These are phyloP conservation scores for Aspergillus bombycis DNA, from an alignment of 2,329 filamentous ascomycete genomes.

Conservation along the genomic window DNA sequence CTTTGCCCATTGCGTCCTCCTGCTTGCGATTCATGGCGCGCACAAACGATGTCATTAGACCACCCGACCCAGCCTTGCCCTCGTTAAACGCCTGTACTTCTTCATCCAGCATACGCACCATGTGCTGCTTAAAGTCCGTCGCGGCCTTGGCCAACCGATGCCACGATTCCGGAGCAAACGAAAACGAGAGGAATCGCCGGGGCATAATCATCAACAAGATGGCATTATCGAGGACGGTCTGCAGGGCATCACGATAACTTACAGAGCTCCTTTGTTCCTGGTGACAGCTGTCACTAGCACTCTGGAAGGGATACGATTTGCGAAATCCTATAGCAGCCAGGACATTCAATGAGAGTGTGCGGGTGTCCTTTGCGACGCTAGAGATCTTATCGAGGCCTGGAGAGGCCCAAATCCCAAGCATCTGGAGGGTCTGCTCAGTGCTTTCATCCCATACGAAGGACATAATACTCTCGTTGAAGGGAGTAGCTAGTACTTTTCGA, in stretches of 20 bases:
- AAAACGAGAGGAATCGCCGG: neutral
- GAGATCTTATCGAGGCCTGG: neutral
- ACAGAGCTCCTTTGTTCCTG: neutral
- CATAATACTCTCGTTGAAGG: conserved; percentile 9
- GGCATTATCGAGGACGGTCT: conserved; percentile 10
- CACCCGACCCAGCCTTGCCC: neutral
- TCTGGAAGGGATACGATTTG: conserved; percentile 2
- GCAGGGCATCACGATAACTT: conserved; percentile 7
- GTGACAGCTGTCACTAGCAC: neutral
- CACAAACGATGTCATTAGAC: conserved; percentile 11
- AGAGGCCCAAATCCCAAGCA: neutral
- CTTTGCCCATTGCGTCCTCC: neutral
- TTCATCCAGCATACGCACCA: conserved; percentile 9
- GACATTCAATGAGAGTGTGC: conserved; percentile 9
- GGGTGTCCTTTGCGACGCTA: conserved; percentile 9
- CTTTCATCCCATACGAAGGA: conserved; percentile 10
- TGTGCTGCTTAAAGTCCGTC: conserved; percentile 1
- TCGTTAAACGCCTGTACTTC: conserved; percentile 1
- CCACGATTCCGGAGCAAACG: conserved; percentile 5
- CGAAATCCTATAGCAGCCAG: conserved; percentile 10
- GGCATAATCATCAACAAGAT: conserved; percentile 11
- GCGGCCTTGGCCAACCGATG: neutral
- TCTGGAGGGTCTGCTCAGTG: conserved; percentile 3
- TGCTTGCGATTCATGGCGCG: conserved; percentile 13
- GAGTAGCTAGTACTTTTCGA: conserved; percentile 6